Evolutionary conservation across 164 flowering plant genomes (phyloP), one percentile per base, ranked within the genome.

Genomic region (Hamamelis virginiana): DNA sequence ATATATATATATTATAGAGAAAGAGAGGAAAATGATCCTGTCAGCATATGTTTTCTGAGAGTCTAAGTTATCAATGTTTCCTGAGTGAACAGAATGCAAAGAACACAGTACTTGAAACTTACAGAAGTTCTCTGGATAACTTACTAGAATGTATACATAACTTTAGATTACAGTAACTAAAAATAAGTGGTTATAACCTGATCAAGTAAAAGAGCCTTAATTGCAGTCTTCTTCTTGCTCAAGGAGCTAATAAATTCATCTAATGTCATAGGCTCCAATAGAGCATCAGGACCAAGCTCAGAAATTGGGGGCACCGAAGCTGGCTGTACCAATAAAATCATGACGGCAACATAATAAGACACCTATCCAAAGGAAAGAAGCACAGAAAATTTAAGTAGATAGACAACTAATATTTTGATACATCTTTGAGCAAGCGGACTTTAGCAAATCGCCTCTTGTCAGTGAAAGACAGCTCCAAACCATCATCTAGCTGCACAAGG

Each of bases 241-340:
- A 92, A 69, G 45, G 85, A 84, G 22, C 73, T 83, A 52, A 60
- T 62, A 73, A 91, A 82, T 57, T 86, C 94, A 66, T 87, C 88
- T 18, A 74, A 75, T 50, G 80, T 71, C 94, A 87, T 85, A 50
- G 94, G 97, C 77, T 92, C 91, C 70, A 84, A 59, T 6, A 95
- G 65, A 52, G 97, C 97, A 91, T 95, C 98, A 14, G 96, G 98
- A 69, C 98, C 98, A 80, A 95, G 94, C 79, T 88, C 97, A 65
- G 97, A 95, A 65, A 95, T 91, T 48, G 98, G 97, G 22, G 91
- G 90, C 61, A 78, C 88, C 41, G 84, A 75, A 64, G 78, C 72
- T 58, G 97, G 98, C 98, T 95, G 88, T 67, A 81, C 5, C 11
- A 81, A 59, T 23, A 77, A 74, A 74, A 69, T 27, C 26, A 53